Evolutionary conservation across 495 filamentous ascomycete species (phyloP).

Genomic region (Neurospora pannonica): DNA sequence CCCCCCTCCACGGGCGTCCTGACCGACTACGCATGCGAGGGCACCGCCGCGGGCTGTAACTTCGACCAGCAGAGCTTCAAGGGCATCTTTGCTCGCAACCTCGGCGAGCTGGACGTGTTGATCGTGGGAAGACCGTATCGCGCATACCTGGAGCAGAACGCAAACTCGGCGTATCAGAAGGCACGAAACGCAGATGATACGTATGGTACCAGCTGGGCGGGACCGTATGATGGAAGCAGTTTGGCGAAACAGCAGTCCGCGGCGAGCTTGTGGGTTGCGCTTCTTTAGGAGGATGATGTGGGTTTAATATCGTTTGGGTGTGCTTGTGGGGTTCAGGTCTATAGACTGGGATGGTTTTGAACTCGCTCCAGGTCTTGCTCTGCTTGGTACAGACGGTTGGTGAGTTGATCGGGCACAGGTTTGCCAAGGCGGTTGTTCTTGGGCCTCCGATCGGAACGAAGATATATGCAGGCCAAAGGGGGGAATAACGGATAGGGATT

Average conservation of each 20-base stretch:
- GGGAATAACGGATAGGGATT: neutral
- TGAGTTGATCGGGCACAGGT: neutral
- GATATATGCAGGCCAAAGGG: neutral
- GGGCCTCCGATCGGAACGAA: neutral
- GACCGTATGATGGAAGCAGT: constrained; percentile 35
- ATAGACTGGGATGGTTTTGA: neutral
- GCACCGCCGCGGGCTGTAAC: constrained; percentile 36
- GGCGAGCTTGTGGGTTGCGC: constrained; percentile 49
- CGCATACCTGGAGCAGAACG: constrained; percentile 46
- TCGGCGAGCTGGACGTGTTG: constrained; percentile 42
- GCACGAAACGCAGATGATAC: constrained; percentile 38
- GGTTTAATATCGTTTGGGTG: neutral
- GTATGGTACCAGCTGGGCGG: constrained; percentile 48
- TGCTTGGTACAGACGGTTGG: no score
- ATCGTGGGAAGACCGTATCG: constrained; percentile 36
- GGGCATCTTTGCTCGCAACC: constrained; percentile 59
- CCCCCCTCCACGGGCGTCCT: constrained; percentile 44
- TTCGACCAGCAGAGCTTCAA: constrained; percentile 60
- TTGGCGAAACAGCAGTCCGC: constrained; percentile 53
- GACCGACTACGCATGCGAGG: constrained; percentile 46
- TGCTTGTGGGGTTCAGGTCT: neutral
- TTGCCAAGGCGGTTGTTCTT: neutral
- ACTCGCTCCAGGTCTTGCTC: no score
- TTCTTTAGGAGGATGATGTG: neutral
- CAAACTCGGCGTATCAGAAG: constrained; percentile 45